Evolutionary conservation across 768 basidiomycete species (phyloP).

Genomic region (Termitomyces sp.): DNA sequence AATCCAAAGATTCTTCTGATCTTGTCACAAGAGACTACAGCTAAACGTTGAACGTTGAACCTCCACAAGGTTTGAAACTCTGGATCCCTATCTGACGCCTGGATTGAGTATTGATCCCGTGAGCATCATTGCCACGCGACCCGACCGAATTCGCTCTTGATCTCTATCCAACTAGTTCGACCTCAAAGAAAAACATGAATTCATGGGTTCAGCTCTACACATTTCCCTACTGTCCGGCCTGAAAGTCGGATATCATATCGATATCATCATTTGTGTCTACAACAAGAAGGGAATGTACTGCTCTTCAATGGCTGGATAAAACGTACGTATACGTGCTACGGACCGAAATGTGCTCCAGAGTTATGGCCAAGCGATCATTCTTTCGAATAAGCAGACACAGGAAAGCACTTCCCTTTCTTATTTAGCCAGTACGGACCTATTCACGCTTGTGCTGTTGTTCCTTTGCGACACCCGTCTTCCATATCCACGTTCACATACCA

Average conservation of each 20-base stretch:
- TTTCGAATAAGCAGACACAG: constrained; percentile 61
- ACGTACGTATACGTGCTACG: constrained; percentile 36
- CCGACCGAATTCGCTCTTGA: neutral
- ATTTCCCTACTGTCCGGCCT: constrained; percentile 38
- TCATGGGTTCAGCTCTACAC: constrained; percentile 72
- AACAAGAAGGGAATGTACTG: constrained; percentile 69
- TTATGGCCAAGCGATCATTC: neutral
- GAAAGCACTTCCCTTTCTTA: constrained; percentile 76
- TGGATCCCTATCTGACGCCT: constrained; percentile 40
- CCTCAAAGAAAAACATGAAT: constrained; percentile 50
- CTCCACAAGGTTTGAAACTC: constrained; percentile 61
- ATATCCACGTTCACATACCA: neutral
- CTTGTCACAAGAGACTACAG: neutral
- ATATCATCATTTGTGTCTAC: constrained; percentile 54
- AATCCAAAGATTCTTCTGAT: constrained; percentile 36
- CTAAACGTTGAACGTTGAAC: neutral
- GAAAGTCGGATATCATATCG: constrained; percentile 38
- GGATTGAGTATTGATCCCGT: constrained; percentile 29
- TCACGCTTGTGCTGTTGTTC: constrained; percentile 72
- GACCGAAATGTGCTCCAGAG: neutral
- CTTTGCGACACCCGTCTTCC: constrained; percentile 35
- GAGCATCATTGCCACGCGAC: constrained; percentile 11
- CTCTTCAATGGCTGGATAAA: constrained; percentile 83
- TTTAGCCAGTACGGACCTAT: constrained; percentile 95
- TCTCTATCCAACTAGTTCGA: constrained; percentile 32